Base-by-base conservation (phyloP, 345 rosid species). In the Linum tenue region DNA sequence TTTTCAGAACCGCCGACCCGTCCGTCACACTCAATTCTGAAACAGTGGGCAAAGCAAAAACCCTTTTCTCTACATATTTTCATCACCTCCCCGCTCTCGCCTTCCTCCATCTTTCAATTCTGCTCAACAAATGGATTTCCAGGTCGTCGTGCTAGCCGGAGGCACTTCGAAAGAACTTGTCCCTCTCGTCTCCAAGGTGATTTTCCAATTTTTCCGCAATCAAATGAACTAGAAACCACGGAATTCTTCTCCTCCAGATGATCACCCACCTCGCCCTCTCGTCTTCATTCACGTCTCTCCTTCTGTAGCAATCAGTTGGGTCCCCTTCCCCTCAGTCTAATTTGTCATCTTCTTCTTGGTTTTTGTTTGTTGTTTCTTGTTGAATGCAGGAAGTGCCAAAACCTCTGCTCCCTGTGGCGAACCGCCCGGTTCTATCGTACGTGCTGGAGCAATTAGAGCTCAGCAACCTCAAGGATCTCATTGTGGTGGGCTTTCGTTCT, bases 381-480 rank as follows among this genome's bases (percentile, higher is more conserved):
- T 43, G 61, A 74, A 64, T 66, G 76, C 81, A 92, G 98, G 97
- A 92, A 71, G 84, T 88, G 41, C 97, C 98, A 1, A 90, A 90
- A 76, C 86, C 97, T 53, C 68, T 92, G 67, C 97, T 92, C 48
- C 98, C 97, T 11, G 96, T 92, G 38, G 97, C 98, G 0, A 92
- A 90, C 75, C 88, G 94, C 16, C 98, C 97, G 11, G 86, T 92
- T 66, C 80, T 92, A 38, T 85, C 92, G 22, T 92, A 86, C 78
- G 88, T 82, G 39, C 59, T 92, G 78, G 97, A 86, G 79, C 97
- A 80, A 53, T 75, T 92, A 73, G 97, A 90, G 65, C 83, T 66
- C 38, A 76, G 80, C 69, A 88, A 92, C 67, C 91, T 92, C 57
- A 90, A 92, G 80, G 87, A 92, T 75, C 85, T 92, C 70, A 90